Conservation (phyloP, 768 basidiomycete species). For the Lenzites betulinus region DNA sequence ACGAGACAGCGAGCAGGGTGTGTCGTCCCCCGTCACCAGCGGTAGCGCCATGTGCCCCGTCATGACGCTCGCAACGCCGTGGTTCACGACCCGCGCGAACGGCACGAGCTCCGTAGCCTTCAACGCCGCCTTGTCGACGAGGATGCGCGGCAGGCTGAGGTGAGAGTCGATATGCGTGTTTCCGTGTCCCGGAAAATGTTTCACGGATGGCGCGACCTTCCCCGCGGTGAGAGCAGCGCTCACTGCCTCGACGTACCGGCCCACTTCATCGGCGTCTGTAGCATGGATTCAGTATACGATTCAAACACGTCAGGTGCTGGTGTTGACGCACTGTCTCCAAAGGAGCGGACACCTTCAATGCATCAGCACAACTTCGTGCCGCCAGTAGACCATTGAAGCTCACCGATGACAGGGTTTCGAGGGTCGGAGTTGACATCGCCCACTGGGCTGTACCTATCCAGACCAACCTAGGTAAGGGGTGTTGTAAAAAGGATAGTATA, state of each 20-base stretch:
- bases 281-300: neutral
- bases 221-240: conserved; percentile 48
- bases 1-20: conserved; percentile 60
- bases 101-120: conserved; percentile 55
- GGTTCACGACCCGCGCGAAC: conserved; percentile 49
- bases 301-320: neutral
- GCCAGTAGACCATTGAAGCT: conserved; percentile 20
- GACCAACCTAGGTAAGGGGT: neutral
- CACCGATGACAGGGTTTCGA: conserved; percentile 72
- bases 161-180: conserved; percentile 76
- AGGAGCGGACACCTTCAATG: conserved; percentile 62
- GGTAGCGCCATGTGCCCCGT: conserved; percentile 76
- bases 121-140: conserved; percentile 48
- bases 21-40: conserved; percentile 51
- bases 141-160: conserved; percentile 61
- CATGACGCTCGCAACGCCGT: conserved; percentile 60
- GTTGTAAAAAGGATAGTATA: neutral
- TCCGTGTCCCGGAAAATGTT: conserved; percentile 77
- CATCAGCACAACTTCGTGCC: neutral
- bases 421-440: conserved; percentile 74
- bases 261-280: conserved; percentile 57
- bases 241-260: conserved; percentile 49
- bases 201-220: conserved; percentile 61
- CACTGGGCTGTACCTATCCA: conserved; percentile 51
- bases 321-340: conserved; percentile 56